These are phyloP conservation scores for Phlebopus sp. DNA, from an alignment of 1,284 basidiomycete genomes.

Conservation along the genomic window DNA sequence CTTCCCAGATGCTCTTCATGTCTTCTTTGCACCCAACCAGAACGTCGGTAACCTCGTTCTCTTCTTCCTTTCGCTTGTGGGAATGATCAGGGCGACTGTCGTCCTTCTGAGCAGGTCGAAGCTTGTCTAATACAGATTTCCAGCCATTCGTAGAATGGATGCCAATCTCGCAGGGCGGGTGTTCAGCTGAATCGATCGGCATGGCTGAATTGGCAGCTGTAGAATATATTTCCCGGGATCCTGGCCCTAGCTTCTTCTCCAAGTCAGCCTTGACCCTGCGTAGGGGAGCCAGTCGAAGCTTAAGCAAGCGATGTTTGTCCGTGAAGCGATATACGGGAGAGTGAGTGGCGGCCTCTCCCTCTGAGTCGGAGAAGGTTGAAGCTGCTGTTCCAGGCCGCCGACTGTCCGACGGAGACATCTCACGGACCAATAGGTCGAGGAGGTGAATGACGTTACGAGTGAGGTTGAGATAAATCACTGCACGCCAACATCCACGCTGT, in stretches of 20 bases:
- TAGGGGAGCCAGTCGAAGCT: slow-evolving; percentile 56
- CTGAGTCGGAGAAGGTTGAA: slow-evolving; percentile 33
- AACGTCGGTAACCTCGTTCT: slow-evolving; percentile 51
- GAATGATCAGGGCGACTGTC: slow-evolving; percentile 13
- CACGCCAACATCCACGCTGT: slow-evolving; percentile 67
- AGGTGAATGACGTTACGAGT: slow-evolving; percentile 64
- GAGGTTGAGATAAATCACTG: slow-evolving; percentile 74
- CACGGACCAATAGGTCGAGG: slow-evolving; percentile 52
- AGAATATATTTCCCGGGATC: slow-evolving; percentile 46
- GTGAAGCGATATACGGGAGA: slow-evolving; percentile 46
- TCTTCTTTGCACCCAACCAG: slow-evolving; percentile 61
- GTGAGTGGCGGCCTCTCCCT: slow-evolving; percentile 23
- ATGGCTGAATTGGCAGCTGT: too few relatives aligned
- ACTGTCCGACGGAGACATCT: slow-evolving; percentile 43
- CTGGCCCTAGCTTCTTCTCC: slow-evolving; percentile 57
- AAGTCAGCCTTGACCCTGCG: slow-evolving; percentile 56
- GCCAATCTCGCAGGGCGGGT: slow-evolving; percentile 44
- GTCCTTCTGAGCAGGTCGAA: slow-evolving; percentile 29
- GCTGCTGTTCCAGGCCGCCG: slow-evolving; percentile 20
- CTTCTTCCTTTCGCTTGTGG: slow-evolving; percentile 38
- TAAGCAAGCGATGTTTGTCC: slow-evolving; percentile 58
- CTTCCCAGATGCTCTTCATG: slow-evolving; percentile 64
- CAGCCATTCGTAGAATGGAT: slow-evolving; percentile 59
- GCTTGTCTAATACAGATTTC: slow-evolving; percentile 55
- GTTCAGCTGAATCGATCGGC: slow-evolving; percentile 26